A percentile compares a stretch with the other conserved stretches of the same genome.
These are phyloP conservation scores for Paramecium caudatum DNA, from an alignment of 73 alveolate species.

Conservation along the genomic window DNA sequence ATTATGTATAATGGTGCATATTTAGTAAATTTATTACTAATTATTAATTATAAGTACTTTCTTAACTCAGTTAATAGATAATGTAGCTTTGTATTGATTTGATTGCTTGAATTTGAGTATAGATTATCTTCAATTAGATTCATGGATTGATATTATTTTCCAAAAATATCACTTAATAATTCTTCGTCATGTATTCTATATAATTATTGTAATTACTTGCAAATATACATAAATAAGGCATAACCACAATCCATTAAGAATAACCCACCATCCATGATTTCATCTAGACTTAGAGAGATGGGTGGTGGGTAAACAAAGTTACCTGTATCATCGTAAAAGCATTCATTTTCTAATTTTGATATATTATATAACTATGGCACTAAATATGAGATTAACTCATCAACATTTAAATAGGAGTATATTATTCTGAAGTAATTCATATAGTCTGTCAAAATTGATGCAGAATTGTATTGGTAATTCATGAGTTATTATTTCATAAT, in stretches of 20 bases:
- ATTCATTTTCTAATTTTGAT: slow-evolving; percentile 40
- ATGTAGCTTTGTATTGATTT: slow-evolving; percentile 37
- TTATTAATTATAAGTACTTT: neutral
- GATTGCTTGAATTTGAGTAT: slow-evolving; percentile 61
- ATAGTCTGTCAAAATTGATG: slow-evolving; percentile 43
- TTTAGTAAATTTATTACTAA: slow-evolving; percentile 19
- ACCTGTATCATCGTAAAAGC: slow-evolving; percentile 48
- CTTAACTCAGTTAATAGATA: slow-evolving; percentile 64
- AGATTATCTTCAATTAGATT: slow-evolving; percentile 59
- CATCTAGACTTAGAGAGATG: slow-evolving; percentile 1
- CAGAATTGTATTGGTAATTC: neutral
- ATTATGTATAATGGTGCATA: slow-evolving; percentile 49
- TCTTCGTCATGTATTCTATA: neutral
- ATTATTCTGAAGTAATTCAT: slow-evolving; percentile 46
- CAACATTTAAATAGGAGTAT: slow-evolving; percentile 49
- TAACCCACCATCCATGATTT: slow-evolving; percentile 32
- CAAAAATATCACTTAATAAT: neutral
- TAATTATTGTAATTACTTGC: neutral
- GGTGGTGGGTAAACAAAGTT: slow-evolving; percentile 43
- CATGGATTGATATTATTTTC: neutral
- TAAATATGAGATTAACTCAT: slow-evolving; percentile 57
- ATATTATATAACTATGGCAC: slow-evolving; percentile 66
- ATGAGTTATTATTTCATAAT: slow-evolving; percentile 49
- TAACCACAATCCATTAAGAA: slow-evolving; percentile 65
- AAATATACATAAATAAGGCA: slow-evolving; percentile 41